Base-by-base conservation (phyloP, 129 eudicot species). In the Flaveria trinervia region DNA sequence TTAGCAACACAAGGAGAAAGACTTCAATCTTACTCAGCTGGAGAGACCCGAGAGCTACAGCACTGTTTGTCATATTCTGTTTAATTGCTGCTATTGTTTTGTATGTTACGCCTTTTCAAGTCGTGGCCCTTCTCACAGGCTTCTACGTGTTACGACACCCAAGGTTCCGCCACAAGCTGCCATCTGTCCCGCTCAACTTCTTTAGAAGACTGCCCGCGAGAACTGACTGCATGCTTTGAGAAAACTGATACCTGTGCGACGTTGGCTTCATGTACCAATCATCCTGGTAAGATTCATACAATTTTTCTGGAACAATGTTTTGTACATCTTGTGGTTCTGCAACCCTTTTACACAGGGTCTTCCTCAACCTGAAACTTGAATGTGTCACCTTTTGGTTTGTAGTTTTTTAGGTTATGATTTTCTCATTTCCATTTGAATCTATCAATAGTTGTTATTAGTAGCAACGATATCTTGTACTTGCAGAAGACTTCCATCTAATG, bases 1-100 rank as follows among this genome's bases (percentile, higher is more conserved):
- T 67, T 88, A 72, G 92, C 92, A 4, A 85, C 89, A 36, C 92
- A 88, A 70, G 92, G 92, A n/a, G 92, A 88, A 36, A 70, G 92
- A 67, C 71, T 88, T 43, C 87, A 88, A 55, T 80, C 87, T 14
- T 85, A 71, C 85, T 88, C 45, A 85, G 92, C 85, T 88, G 92
- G 92, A 77, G 92, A 75, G 92, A 88, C 75, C 92, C 92, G 0
- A 61, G 92, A 46, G 92, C 92, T 2, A 88, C 89, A 0, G 83
- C 89, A 6, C 60, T 88, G 65, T 85, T 88, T 59, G 86, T 88
- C 57, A 79, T 88, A 45, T 88, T 88, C 81, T 88, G 92, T 76
- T 77, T 88, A 30, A 68, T 80, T 59, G 87, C 89, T 70, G 92
- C 92, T 6, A 50, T 85, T 1, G 83, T 80, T 51, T 85, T 88